phyloP scores from a whole-genome alignment of 2,329 filamentous ascomycete genomes.

The Phaeomoniella chlamydospora region DNA sequence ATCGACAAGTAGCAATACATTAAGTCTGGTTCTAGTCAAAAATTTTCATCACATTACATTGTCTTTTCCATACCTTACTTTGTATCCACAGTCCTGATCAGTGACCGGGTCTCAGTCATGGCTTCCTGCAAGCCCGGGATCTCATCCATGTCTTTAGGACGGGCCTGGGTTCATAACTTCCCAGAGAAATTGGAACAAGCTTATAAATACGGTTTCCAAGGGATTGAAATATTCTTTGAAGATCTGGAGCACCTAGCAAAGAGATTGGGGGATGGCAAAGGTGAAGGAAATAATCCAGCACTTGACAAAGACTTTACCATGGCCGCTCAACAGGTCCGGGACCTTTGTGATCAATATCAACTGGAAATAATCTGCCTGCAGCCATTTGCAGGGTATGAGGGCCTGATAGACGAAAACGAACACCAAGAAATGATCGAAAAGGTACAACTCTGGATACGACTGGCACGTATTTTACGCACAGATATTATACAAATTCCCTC shows the following conservation, averaged over 20 bases:
- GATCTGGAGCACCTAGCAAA: background rate
- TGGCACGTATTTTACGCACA: constrained; percentile 50
- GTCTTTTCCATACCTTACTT: too few relatives aligned
- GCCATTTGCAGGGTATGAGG: constrained; percentile 68
- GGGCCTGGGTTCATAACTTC: constrained; percentile 55
- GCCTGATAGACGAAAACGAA: constrained; percentile 46
- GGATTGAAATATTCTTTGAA: background rate
- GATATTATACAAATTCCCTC: constrained; percentile 63
- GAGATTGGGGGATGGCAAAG: background rate
- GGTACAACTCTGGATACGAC: constrained; percentile 53
- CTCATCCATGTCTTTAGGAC: constrained; percentile 63
- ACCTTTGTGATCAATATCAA: background rate
- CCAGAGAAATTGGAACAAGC: constrained; percentile 55
- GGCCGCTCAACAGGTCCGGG: background rate
- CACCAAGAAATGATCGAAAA: constrained; percentile 46
- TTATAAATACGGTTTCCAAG: constrained; percentile 26
- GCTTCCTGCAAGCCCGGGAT: too few relatives aligned
- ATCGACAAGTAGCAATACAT: too few relatives aligned
- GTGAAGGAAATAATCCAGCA: too few relatives aligned
- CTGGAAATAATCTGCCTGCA: background rate
- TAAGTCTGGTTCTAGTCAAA: too few relatives aligned
- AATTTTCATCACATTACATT: too few relatives aligned
- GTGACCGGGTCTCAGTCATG: too few relatives aligned
- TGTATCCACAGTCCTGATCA: too few relatives aligned
- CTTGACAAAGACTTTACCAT: background rate